phyloP scores from a whole-genome alignment of 2,329 filamentous ascomycete species.

The Penicillium frequentans region DNA sequence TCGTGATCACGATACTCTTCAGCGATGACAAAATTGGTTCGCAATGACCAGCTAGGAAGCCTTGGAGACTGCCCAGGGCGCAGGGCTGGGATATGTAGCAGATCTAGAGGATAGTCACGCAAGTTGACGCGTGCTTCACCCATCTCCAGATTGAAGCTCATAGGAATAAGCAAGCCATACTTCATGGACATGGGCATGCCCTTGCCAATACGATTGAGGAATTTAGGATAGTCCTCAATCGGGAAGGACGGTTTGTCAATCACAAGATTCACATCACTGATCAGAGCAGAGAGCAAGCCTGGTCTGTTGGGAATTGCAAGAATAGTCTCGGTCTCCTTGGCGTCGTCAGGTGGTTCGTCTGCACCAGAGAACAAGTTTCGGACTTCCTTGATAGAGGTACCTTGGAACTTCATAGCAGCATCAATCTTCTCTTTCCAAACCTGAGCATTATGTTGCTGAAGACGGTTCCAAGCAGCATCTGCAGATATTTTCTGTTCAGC shows the following conservation, averaged over 20 bases:
- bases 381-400: slow-evolving; percentile 73
- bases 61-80: slow-evolving; percentile 76
- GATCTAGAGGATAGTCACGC: slow-evolving; percentile 88
- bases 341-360: slow-evolving; percentile 76
- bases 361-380: slow-evolving; percentile 78
- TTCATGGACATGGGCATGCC: slow-evolving; percentile 91
- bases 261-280: slow-evolving; percentile 80
- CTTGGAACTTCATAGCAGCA: slow-evolving; percentile 67
- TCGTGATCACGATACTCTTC: slow-evolving; percentile 84
- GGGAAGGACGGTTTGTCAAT: slow-evolving; percentile 94
- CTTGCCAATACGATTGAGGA: slow-evolving; percentile 88
- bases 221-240: slow-evolving; percentile 75
- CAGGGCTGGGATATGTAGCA: slow-evolving; percentile 85
- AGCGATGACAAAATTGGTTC: slow-evolving; percentile 90
- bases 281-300: slow-evolving; percentile 73
- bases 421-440: slow-evolving; percentile 94
- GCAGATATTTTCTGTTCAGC: slow-evolving; percentile 71
- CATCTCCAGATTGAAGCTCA: slow-evolving; percentile 86
- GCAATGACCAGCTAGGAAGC: slow-evolving; percentile 77
- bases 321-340: slow-evolving; percentile 80
- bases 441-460: slow-evolving; percentile 79
- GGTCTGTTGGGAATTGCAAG: slow-evolving; percentile 83
- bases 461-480: slow-evolving; percentile 70
- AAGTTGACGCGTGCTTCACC: slow-evolving; percentile 83
- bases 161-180: slow-evolving; percentile 84